Conservation (phyloP, 768 basidiomycete species). For the Chalciporus pseudorubinellus region DNA sequence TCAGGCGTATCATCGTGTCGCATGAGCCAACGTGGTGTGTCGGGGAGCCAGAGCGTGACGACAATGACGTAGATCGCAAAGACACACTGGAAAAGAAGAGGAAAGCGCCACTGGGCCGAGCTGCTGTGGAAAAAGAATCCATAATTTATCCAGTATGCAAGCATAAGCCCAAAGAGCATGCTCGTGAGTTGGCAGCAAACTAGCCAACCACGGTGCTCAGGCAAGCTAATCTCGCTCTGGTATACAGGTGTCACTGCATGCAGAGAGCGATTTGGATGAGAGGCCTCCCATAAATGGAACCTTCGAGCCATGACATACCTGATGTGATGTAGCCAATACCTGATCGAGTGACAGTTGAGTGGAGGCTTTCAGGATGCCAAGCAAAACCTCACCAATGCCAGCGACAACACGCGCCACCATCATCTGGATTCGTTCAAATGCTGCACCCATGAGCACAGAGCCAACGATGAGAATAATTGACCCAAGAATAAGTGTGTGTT, state of each 20-base stretch:
- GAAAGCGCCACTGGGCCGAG: constrained; percentile 12
- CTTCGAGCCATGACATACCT: not conserved
- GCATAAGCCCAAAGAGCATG: constrained; percentile 13
- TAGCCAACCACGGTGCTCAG: constrained; percentile 14
- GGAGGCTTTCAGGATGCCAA: not conserved
- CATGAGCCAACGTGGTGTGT: constrained; percentile 7
- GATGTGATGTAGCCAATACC: constrained; percentile 15
- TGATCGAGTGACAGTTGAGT: not conserved
- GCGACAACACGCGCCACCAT: constrained; percentile 12
- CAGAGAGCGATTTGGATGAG: not conserved
- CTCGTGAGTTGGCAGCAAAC: constrained; percentile 14
- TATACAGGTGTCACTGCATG: constrained; percentile 12
- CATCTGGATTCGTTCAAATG: constrained; percentile 13
- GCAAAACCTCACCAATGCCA: constrained; percentile 3
- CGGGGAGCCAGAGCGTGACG: constrained; percentile 6
- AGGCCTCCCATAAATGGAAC: not conserved
- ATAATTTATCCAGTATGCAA: constrained; percentile 16
- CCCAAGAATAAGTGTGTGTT: constrained; percentile 10
- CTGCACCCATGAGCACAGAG: constrained; percentile 11
- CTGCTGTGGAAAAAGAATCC: constrained; percentile 12
- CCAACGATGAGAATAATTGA: constrained; percentile 7
- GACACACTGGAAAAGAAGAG: constrained; percentile 7
- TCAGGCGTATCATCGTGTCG: constrained; percentile 1
- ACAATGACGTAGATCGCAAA: constrained; percentile 6
- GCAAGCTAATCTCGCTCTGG: constrained; percentile 12